Base-by-base conservation (phyloP, 441 rosid genomes). In the Erodium moschatum region DNA sequence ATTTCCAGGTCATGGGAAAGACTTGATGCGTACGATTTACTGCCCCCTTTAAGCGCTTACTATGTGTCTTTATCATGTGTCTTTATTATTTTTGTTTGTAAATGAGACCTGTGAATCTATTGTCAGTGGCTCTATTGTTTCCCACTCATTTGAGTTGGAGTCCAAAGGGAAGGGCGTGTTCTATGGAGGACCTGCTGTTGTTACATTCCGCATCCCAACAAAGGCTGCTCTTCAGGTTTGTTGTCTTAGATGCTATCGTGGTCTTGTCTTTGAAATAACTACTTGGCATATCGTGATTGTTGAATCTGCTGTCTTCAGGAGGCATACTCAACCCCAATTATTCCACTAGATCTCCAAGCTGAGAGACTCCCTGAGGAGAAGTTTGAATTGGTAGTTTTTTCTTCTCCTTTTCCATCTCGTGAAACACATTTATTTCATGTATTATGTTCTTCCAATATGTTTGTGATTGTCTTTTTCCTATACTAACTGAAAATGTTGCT, bases 191-290 rank as follows among this genome's bases (percentile, higher is more conserved):
- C 97, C 97, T 6, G 97, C 99, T 20, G 73, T 87, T 0, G 75
- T 94, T 76, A 94, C 88, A 67, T 94, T 88, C 92, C 97, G 97
- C 9, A 72, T 91, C 70, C 95, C 99, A 20, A 86, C 97, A 6
- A 90, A 94, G 81, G 69, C 89, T 54, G 85, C 88, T 78, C 79
- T 84, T 10, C 99, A 91, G 99, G 99, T 94, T 76, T 40, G 60
- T 18, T 15, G 4, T 11, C 15, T 24, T 11, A 12, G 64, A 15
- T 60, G 67, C 5, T 31, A 52, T 58, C 31, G n/a, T 16, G 20
- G 27, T 8, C 38, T 11, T 2, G 21, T 50, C 15, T 40, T n/a
- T 19, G 0, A 46, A 29, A 20, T 24, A 2, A 13, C 20, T 29
- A 50, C 70, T 63, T 64, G 31, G 6, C 13, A 31, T 76, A 20